Percentiles rank a stretch among this genome's conserved stretches.
Evolutionary conservation across 1,139 yeast species (phyloP).

Genomic region (Yamadazyma triangularis): DNA sequence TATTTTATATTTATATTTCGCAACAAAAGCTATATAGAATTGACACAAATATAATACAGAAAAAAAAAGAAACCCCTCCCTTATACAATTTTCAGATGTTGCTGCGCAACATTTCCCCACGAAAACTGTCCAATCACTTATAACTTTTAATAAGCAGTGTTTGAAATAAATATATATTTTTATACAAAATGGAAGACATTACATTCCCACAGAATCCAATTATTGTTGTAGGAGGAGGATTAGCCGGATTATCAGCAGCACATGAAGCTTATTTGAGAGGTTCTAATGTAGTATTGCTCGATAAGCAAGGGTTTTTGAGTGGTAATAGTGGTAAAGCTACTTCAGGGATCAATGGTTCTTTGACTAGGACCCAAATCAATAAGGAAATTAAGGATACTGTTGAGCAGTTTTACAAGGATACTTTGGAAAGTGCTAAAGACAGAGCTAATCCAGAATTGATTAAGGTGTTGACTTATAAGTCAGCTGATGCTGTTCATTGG

Average conservation of each 20-base stretch:
- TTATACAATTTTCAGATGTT: no score
- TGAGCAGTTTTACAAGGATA: constrained; percentile 59
- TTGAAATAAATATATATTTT: no score
- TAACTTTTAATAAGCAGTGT: no score
- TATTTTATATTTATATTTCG: no score
- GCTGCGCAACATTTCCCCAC: no score
- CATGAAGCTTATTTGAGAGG: constrained; percentile 58
- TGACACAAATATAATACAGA: no score
- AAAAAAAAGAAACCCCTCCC: no score
- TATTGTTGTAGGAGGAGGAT: constrained; percentile 74
- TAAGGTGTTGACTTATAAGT: constrained; percentile 46
- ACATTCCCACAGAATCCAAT: constrained; percentile 28
- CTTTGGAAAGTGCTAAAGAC: constrained; percentile 60
- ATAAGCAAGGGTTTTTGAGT: constrained; percentile 61
- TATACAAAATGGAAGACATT: neutral
- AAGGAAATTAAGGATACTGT: constrained; percentile 51
- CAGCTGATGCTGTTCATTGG: constrained; percentile 69
- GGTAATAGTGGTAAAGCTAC: constrained; percentile 83
- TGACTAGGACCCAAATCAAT: constrained; percentile 55
- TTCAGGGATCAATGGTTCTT: constrained; percentile 76
- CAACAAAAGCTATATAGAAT: no score
- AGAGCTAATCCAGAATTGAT: constrained; percentile 54
- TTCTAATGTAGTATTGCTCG: constrained; percentile 54
- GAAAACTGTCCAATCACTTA: no score
- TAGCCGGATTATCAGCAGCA: constrained; percentile 77